A percentile compares a stretch with the other conserved stretches of the same genome.
phyloP scores from a whole-genome alignment of 495 filamentous ascomycete species.

The Penicillium longicatenatum region DNA sequence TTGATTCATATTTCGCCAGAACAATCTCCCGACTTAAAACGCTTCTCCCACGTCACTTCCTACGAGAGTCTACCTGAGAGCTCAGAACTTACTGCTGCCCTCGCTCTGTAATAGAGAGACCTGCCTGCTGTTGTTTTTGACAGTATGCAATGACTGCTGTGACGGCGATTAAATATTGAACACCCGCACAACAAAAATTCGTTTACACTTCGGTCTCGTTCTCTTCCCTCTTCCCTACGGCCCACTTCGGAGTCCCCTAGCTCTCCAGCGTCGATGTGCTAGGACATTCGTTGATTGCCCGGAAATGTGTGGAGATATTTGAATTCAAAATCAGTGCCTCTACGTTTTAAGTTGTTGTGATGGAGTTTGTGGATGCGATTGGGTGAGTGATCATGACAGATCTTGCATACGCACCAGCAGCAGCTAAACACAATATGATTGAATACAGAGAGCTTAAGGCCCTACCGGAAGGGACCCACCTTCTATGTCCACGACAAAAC shows the following conservation, averaged over 20 bases:
- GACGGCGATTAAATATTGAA: background rate
- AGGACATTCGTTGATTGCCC: constrained; percentile 2
- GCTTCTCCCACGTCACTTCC: background rate
- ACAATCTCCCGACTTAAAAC: background rate
- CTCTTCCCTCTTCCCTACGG: background rate
- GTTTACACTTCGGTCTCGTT: background rate
- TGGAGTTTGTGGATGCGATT: constrained; percentile 49
- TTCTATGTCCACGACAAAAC: constrained; percentile 50
- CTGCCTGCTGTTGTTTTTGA: background rate
- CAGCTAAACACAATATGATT: constrained; percentile 10
- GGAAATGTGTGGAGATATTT: constrained; percentile 22
- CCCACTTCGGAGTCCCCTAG: background rate
- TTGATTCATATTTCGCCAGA: background rate
- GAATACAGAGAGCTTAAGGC: constrained; percentile 43
- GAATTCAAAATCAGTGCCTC: constrained; percentile 9
- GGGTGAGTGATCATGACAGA: constrained; percentile 27
- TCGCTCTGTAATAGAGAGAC: background rate
- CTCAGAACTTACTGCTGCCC: background rate
- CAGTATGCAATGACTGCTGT: background rate
- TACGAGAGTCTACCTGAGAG: background rate
- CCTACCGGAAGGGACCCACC: constrained; percentile 48
- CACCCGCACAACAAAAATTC: background rate
- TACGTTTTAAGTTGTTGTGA: constrained; percentile 23
- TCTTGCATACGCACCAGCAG: background rate
- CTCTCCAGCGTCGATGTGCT: constrained; percentile 11